Percentiles rank a stretch among this genome's conserved stretches.
These are phyloP conservation scores for Meredithiella fracta DNA, from an alignment of 2,329 filamentous ascomycete genomes.

Conservation along the genomic window DNA sequence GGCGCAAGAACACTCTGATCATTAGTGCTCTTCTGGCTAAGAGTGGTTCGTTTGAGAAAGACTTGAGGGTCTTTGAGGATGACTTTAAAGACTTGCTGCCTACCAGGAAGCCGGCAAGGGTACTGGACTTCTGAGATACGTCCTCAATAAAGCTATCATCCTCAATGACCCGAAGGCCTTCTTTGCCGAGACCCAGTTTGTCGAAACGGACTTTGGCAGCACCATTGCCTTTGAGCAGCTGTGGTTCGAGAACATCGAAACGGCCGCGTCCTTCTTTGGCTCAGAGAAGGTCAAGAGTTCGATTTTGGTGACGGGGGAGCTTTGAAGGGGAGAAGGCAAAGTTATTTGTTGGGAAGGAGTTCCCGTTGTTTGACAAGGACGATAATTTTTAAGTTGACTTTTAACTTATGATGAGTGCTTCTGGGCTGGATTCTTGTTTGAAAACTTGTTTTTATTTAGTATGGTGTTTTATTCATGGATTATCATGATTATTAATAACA, in stretches of 20 bases:
- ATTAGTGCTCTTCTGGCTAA: background rate
- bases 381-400: background rate
- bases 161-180: background rate
- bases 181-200: background rate
- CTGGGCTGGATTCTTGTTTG: too few species aligned
- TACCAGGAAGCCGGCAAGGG: too few species aligned
- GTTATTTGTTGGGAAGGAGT: background rate
- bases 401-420: too few species aligned
- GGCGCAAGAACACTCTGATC: background rate
- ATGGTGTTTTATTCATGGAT: too few species aligned
- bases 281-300: background rate
- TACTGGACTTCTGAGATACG: background rate
- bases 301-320: background rate
- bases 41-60: background rate
- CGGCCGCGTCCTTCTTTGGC: background rate
- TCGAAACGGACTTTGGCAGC: background rate
- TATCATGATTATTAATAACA: too few species aligned
- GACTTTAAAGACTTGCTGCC: background rate
- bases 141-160: background rate
- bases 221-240: background rate
- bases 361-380: background rate
- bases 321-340: background rate
- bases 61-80: background rate
- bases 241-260: background rate
- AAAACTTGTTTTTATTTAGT: too few species aligned